phyloP scores from a whole-genome alignment of 257 asterid species.

The Nicotiana tabacum region DNA sequence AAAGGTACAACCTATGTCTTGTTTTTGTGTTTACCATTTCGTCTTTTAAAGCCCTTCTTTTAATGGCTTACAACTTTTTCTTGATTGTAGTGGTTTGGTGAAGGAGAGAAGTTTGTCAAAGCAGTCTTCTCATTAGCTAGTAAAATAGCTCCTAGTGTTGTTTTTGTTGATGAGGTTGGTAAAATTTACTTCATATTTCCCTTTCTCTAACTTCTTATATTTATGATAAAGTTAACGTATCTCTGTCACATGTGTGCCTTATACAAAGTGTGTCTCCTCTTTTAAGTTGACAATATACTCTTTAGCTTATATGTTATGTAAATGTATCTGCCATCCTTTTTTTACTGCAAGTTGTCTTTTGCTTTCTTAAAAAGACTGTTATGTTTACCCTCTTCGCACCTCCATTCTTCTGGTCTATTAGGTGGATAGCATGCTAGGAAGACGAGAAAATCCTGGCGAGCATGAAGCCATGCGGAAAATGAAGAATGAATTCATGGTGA shows the following conservation, averaged over 20 bases:
- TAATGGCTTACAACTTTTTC: constrained; percentile 6
- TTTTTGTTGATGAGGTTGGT: constrained; percentile 86
- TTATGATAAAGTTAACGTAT: neutral
- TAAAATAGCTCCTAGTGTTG: constrained; percentile 82
- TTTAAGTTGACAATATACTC: neutral
- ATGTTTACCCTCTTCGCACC: neutral
- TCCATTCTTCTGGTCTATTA: constrained; percentile 17
- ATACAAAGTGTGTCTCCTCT: neutral
- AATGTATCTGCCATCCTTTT: neutral
- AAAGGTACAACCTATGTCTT: constrained; percentile 36
- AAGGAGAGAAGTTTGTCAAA: constrained; percentile 86
- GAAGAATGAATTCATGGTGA: constrained; percentile 94
- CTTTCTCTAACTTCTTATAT: neutral
- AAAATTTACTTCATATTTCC: neutral
- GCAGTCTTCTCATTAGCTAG: constrained; percentile 88
- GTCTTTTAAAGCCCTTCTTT: neutral
- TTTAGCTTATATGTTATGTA: neutral
- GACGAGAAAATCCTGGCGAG: constrained; percentile 94
- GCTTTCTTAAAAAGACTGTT: neutral
- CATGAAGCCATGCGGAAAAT: constrained; percentile 98
- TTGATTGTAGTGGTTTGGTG: constrained; percentile 78
- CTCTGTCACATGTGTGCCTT: neutral
- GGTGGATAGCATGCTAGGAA: constrained; percentile 97
- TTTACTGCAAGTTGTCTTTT: neutral
- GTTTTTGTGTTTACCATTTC: neutral